These are phyloP conservation scores for Phoma sp. DNA, from an alignment of 2,329 filamentous ascomycete species.

Conservation along the genomic window DNA sequence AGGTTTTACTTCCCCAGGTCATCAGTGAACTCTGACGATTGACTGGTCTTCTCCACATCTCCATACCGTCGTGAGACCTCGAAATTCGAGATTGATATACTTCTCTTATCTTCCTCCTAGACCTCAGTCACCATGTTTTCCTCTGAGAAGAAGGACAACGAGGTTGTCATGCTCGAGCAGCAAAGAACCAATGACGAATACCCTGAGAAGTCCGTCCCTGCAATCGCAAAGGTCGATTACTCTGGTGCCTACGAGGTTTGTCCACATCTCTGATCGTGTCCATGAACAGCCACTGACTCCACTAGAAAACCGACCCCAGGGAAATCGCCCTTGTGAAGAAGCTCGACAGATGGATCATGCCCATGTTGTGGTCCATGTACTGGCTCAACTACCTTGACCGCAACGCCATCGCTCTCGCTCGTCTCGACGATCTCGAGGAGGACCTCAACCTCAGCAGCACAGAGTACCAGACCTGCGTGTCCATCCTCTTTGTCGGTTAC, in stretches of 20 bases:
- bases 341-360: slow-evolving; percentile 72
- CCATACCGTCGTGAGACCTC: slow-evolving; percentile 4
- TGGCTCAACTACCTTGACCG: slow-evolving; percentile 77
- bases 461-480: slow-evolving; percentile 62
- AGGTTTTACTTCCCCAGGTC: slow-evolving; percentile 36
- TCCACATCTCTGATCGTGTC: neutral
- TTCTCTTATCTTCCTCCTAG: neutral
- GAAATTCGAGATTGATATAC: neutral
- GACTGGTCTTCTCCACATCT: slow-evolving; percentile 21
- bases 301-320: slow-evolving; percentile 40
- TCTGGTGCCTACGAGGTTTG: slow-evolving; percentile 40
- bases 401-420: slow-evolving; percentile 73
- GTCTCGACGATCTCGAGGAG: slow-evolving; percentile 66
- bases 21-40: slow-evolving; percentile 28
- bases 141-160: slow-evolving; percentile 30
- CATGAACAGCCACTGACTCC: neutral
- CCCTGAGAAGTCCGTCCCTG: slow-evolving; percentile 31
- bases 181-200: slow-evolving; percentile 31
- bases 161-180: slow-evolving; percentile 38
- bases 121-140: slow-evolving; percentile 23
- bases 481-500: slow-evolving; percentile 67
- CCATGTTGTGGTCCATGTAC: slow-evolving; percentile 76
- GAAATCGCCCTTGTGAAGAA: slow-evolving; percentile 61
- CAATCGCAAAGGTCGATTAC: slow-evolving; percentile 38
- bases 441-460: slow-evolving; percentile 65